Percentiles rank a stretch among this genome's conserved stretches.
phyloP scores from a whole-genome alignment of 371 early-diverging fungal species.

The Apophysomyces elegans region DNA sequence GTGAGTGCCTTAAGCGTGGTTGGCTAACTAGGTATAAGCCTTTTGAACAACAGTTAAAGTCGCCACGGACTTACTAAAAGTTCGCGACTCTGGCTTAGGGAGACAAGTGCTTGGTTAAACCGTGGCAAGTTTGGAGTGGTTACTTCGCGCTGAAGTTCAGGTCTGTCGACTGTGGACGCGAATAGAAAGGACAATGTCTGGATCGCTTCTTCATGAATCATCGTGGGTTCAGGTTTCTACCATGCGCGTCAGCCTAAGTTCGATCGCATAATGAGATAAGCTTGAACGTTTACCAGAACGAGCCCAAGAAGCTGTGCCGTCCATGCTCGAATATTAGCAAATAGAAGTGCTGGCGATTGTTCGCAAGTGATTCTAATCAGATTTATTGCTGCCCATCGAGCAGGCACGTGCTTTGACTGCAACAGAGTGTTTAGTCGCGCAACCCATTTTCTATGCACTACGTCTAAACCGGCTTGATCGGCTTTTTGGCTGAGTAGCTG shows the following conservation, averaged over 20 bases:
- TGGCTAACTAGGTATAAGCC: constrained; percentile 28
- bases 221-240: constrained; percentile 52
- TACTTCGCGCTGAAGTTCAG: constrained; percentile 64
- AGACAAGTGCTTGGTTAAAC: constrained; percentile 53
- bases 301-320: constrained; percentile 37
- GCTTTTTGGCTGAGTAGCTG: constrained; percentile 35
- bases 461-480: constrained; percentile 21
- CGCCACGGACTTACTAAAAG: constrained; percentile 44
- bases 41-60: neutral
- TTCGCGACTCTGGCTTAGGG: constrained; percentile 47
- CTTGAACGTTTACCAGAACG: constrained; percentile 30
- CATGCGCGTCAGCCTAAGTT: neutral
- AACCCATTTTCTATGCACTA: constrained; percentile 57
- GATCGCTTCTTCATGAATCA: constrained; percentile 48
- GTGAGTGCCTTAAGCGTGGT: constrained; percentile 52
- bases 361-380: constrained; percentile 58
- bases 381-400: constrained; percentile 60
- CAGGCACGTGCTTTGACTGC: constrained; percentile 56
- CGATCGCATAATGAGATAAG: neutral
- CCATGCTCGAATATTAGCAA: constrained; percentile 53
- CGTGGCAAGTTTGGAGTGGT: constrained; percentile 56
- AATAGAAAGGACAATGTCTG: constrained; percentile 52
- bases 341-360: constrained; percentile 48
- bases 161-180: constrained; percentile 51
- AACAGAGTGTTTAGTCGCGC: constrained; percentile 60